Base-by-base conservation (phyloP, 2,329 filamentous ascomycete species). In the Metarhizium anisopliae region DNA sequence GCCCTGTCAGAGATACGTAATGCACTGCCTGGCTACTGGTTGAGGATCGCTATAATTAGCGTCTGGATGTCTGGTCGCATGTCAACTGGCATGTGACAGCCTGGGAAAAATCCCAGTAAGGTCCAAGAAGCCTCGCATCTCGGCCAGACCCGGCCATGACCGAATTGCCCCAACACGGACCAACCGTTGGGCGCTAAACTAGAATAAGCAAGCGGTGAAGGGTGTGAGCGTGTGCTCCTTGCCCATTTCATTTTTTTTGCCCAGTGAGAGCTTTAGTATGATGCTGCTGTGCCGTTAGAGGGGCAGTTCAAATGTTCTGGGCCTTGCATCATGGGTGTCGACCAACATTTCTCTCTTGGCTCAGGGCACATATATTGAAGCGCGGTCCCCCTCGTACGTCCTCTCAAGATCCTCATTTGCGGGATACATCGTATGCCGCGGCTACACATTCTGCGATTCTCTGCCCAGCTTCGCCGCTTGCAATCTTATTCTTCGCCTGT, bases 141-240 rank as follows among this genome's bases (percentile, higher is more conserved):
- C 60, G 60, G 60, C 25, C 25, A 25, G 25, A 25, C 25, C 25
- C 25, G 25, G 25, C 25, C 25, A 42, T 49, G 35, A n/a, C 14
- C 51, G 47, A 5, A 53, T n/a, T n/a, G 8, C 50, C 50, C 50
- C 52, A 42, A 35, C 51, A 47, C 40, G 51, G 32, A 40, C 2
- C 54, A 57, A 57, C 51, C 54, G 60, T 62, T 61, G 59, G 56
- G 61, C 52, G 42, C 53, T 52, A 14, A 50, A 38, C 60, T 56
- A 13, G 32, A 52, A 30, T 42, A 3, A 57, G 62, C 47, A 64
- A 52, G 62, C 62, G 62, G 62, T 64, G 57, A 62, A 56, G 14
- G 2, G 2, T 0, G 25, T 36, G 20, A n/a, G 36, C 43, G 18
- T 38, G 54, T 30, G 42, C 42, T 5, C 30, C 10, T 40, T 16